A percentile compares a stretch with the other conserved stretches of the same genome.
Conservation (phyloP, 345 rosid genomes). For the Odontarrhena argentea region DNA sequence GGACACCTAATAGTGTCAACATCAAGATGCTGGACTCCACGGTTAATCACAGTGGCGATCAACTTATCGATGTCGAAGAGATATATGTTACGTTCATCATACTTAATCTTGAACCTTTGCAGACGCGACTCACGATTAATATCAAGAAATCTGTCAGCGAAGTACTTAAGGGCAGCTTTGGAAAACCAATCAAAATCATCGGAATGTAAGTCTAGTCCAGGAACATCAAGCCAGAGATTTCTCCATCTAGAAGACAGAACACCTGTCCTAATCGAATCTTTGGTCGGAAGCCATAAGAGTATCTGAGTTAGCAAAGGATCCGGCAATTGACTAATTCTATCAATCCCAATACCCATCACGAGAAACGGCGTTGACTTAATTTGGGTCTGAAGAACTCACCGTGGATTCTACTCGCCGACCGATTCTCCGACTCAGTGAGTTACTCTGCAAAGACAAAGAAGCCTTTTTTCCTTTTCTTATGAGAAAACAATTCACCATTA, state of each 20-base stretch:
- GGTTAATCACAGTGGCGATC: neutral
- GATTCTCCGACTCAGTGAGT: too few species aligned
- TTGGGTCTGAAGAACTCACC: too few species aligned
- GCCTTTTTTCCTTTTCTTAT: too few species aligned
- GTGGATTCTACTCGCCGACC: too few species aligned
- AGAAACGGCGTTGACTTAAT: too few species aligned
- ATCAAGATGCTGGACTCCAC: conserved; percentile 5
- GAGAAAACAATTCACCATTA: too few species aligned
- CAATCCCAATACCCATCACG: too few species aligned
- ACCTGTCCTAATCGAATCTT: conserved; percentile 27
- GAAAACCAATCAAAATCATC: neutral
- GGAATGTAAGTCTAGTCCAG: neutral
- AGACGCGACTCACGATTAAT: neutral
- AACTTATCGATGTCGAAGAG: neutral
- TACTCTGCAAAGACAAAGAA: too few species aligned
- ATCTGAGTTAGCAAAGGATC: conserved; percentile 18
- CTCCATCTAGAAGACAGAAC: conserved; percentile 18
- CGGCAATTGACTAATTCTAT: conserved; percentile 13
- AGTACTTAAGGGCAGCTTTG: neutral
- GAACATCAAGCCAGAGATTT: conserved; percentile 24
- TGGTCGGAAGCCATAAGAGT: conserved; percentile 18
- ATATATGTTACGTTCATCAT: neutral
- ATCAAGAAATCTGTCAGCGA: conserved; percentile 12
- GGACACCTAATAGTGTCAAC: neutral
- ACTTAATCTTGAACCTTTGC: conserved; percentile 15